These are phyloP conservation scores for Cryphonectria japonica DNA, from an alignment of 2,329 filamentous ascomycete species.

Conservation along the genomic window DNA sequence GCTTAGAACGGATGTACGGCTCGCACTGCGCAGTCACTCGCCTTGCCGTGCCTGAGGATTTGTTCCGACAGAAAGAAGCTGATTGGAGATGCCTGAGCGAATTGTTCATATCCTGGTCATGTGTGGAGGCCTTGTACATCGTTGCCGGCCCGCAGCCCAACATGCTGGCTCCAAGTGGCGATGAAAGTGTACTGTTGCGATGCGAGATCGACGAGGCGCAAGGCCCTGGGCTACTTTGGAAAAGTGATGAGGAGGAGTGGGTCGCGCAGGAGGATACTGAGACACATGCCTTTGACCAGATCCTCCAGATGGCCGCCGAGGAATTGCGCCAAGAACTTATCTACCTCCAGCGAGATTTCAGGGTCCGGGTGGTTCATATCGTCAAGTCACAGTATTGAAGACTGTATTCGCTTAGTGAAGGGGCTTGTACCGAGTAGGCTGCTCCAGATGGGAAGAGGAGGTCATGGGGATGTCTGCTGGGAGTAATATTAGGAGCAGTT, in stretches of 20 bases:
- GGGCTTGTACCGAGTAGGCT: background rate
- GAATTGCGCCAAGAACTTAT: background rate
- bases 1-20: background rate
- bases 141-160: background rate
- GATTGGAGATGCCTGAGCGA: background rate
- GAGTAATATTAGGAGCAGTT: background rate
- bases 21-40: background rate
- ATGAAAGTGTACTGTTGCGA: background rate
- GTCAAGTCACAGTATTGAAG: background rate
- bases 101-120: background rate
- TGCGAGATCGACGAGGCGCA: background rate
- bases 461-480: background rate
- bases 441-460: background rate
- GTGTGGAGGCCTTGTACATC: background rate
- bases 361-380: background rate
- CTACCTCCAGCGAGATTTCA: background rate
- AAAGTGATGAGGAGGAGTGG: background rate
- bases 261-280: background rate
- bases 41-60: background rate
- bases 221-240: background rate
- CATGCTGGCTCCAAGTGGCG: background rate
- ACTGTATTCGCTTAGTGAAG: background rate
- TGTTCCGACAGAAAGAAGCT: background rate
- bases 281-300: background rate
- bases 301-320: background rate